Conservation (phyloP, 164 flowering plant species). For the Tinospora cordifolia region DNA sequence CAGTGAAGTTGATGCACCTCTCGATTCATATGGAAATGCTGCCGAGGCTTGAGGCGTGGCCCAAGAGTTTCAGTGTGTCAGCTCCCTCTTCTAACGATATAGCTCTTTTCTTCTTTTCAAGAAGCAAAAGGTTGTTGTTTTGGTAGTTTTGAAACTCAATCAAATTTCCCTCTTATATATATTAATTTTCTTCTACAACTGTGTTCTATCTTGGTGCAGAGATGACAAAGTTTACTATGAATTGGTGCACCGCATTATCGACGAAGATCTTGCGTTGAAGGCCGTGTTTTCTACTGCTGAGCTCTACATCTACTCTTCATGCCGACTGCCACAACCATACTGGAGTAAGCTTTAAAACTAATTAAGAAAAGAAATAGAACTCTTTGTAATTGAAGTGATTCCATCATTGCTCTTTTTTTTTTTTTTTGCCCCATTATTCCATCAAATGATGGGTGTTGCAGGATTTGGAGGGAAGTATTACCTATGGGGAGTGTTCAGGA, state of each 20-base stretch:
- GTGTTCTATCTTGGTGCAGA: conserved; percentile 11
- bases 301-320: conserved; percentile 29
- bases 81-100: conserved; percentile 41
- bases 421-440: neutral
- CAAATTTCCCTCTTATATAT: neutral
- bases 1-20: conserved; percentile 28
- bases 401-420: neutral
- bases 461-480: conserved; percentile 25
- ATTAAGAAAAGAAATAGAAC: neutral
- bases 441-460: conserved; percentile 12
- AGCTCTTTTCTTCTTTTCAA: conserved; percentile 55
- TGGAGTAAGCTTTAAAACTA: conserved; percentile 24
- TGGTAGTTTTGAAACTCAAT: neutral
- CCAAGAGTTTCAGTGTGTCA: conserved; percentile 26
- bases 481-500: conserved; percentile 34
- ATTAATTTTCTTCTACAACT: neutral
- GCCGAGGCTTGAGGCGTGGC: conserved; percentile 44
- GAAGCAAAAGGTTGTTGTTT: conserved; percentile 28
- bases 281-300: conserved; percentile 18
- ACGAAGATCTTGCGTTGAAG: conserved; percentile 19
- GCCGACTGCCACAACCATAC: conserved; percentile 22
- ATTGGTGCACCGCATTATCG: conserved; percentile 19
- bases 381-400: neutral
- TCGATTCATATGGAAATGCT: conserved; percentile 23
- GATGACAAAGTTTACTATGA: conserved; percentile 11